Evolutionary conservation across 2,329 filamentous ascomycete genomes (phyloP).

Genomic region (Beauveria varroae): DNA sequence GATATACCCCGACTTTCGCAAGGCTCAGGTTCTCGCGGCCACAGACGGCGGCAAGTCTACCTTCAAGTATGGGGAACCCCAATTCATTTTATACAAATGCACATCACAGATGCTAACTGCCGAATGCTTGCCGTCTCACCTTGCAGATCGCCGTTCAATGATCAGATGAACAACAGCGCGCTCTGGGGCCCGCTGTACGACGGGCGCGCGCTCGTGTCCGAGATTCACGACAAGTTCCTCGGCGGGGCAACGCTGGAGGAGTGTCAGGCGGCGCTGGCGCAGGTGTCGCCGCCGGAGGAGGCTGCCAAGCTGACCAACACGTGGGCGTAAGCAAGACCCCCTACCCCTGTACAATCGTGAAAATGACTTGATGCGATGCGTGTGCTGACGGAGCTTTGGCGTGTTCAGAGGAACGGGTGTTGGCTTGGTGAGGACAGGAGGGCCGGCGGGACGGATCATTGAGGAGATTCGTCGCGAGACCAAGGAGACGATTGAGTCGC

Average conservation of each 20-base stretch:
- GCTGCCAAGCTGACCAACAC: slow-evolving; percentile 25
- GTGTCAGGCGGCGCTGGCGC: slow-evolving; percentile 30
- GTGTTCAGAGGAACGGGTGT: slow-evolving; percentile 33
- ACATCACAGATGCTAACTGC: neutral
- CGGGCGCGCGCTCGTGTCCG: slow-evolving; percentile 33
- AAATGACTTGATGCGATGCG: neutral
- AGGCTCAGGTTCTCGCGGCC: slow-evolving; percentile 32
- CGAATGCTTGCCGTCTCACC: neutral
- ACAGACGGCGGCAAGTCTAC: slow-evolving; percentile 38
- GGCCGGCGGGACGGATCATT: slow-evolving; percentile 36
- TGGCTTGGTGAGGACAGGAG: slow-evolving; percentile 34
- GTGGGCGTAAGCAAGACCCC: slow-evolving; percentile 27
- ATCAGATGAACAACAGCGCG: slow-evolving; percentile 28
- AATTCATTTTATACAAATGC: neutral
- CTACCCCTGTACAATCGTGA: neutral
- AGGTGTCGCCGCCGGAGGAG: slow-evolving; percentile 29
- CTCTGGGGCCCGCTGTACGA: slow-evolving; percentile 38
- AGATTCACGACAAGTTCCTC: slow-evolving; percentile 32
- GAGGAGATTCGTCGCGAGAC: slow-evolving; percentile 32
- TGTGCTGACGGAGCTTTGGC: neutral
- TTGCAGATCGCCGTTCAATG: slow-evolving; percentile 31
- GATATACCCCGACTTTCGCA: slow-evolving; percentile 30
- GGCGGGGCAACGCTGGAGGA: slow-evolving; percentile 34
- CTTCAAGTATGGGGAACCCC: slow-evolving; percentile 30
- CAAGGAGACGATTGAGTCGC: slow-evolving; percentile 24